Base-by-base conservation (phyloP, 1,284 basidiomycete genomes). In the Sanguinoderma infundibulare region DNA sequence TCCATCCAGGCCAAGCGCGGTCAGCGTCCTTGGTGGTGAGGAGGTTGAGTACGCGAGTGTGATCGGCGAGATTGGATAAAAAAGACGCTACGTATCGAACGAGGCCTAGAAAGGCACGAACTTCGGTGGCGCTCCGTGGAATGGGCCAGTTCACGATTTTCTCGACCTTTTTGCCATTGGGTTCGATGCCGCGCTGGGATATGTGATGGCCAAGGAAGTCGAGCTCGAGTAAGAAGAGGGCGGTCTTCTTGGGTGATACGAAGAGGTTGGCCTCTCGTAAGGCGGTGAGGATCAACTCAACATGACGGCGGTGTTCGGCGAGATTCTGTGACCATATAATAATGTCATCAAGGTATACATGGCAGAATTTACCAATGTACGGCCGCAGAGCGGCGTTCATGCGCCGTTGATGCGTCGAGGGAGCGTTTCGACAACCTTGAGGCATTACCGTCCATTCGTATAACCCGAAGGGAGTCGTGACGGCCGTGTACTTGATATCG, bases 391-490 rank as follows among this genome's bases (percentile, higher is more conserved):
- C 73, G 8, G 59, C 32, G 10, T 69, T 73, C 57, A 79, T 73
- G 0, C 70, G 67, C 0, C 70, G 62, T 55, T 80, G 78, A 55
- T 79, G 75, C 0, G 72, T 75, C 0, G 77, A 64, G 0, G 76
- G 77, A 0, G 78, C 71, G 58, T 81, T 80, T 5, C n/a, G n/a
- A n/a, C n/a, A n/a, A n/a, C n/a, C n/a, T n/a, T n/a, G n/a, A n/a
- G n/a, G n/a, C n/a, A n/a, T 67, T 59, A 9, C 72, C 63, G 66
- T 17, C 78, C 78, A 81, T 54, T 81, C 74, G 50, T 74, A 79
- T 0, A 77, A 62, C 0, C 79, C 77, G 28, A 74, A 74, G 0
- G 76, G 78, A 0, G 78, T 81, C 0, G 59, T 66, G 1, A 82
- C 73, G 0, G 78, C 80, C 0, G 79, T 81, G 20, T 72, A 69